Evolutionary conservation across 306 rosid species (phyloP).

Genomic region (Canavalia ensiformis): DNA sequence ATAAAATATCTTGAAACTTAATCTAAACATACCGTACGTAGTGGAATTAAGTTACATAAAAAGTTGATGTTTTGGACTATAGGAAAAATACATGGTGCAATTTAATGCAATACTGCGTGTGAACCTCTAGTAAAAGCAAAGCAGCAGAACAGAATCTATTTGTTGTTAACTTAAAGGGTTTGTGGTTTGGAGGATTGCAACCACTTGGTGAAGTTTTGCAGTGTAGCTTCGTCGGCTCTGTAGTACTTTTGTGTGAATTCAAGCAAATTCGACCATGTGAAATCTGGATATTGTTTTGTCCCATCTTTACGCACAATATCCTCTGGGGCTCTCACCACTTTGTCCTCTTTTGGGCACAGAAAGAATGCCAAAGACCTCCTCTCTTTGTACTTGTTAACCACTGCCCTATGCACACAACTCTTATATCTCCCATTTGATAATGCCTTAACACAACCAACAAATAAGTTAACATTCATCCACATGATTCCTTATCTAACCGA

Average conservation of each 20-base stretch:
- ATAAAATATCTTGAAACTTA: background rate
- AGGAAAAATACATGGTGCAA: conserved; percentile 9
- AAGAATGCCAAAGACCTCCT: conserved; percentile 84
- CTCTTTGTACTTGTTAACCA: conserved; percentile 61
- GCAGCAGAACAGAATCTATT: conserved; percentile 9
- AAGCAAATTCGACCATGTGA: conserved; percentile 75
- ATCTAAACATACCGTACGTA: background rate
- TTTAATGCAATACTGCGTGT: background rate
- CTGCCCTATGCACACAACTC: conserved; percentile 78
- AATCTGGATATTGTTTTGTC: conserved; percentile 67
- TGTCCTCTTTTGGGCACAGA: conserved; percentile 75
- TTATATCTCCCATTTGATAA: conserved; percentile 61
- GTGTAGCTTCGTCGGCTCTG: conserved; percentile 71
- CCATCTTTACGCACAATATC: conserved; percentile 58
- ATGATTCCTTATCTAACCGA: background rate
- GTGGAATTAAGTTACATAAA: conserved; percentile 12
- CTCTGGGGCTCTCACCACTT: conserved; percentile 67
- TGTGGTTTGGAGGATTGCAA: conserved; percentile 47
- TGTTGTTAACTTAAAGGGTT: background rate
- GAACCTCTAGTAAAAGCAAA: background rate
- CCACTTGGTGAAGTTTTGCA: conserved; percentile 72
- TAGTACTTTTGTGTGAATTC: conserved; percentile 69
- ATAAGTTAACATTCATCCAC: background rate
- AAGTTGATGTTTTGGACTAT: background rate
- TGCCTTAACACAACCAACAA: conserved; percentile 46